A percentile compares a stretch with the other conserved stretches of the same genome.
phyloP scores from a whole-genome alignment of 306 rosid genomes.

The Clitoria ternatea region DNA sequence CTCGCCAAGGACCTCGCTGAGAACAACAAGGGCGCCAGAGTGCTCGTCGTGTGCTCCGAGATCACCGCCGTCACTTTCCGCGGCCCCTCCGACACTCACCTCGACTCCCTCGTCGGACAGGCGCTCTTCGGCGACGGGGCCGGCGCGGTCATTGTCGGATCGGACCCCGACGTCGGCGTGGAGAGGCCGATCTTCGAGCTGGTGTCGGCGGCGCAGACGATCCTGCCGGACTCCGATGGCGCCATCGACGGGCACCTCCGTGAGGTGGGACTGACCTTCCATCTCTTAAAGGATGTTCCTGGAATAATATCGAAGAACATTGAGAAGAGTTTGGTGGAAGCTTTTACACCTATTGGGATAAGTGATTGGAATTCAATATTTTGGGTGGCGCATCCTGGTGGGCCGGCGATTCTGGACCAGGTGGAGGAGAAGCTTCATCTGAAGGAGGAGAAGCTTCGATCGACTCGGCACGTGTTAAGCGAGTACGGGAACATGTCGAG shows the following conservation, averaged over 20 bases:
- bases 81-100: slow-evolving; percentile 51
- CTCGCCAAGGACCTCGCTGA: slow-evolving; percentile 60
- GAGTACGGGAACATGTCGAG: slow-evolving; percentile 65
- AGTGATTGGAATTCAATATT: slow-evolving; percentile 56
- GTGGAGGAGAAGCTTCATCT: slow-evolving; percentile 46
- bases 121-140: slow-evolving; percentile 64
- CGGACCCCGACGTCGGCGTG: slow-evolving; percentile 31
- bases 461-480: slow-evolving; percentile 41
- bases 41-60: slow-evolving; percentile 61
- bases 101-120: slow-evolving; percentile 51
- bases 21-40: slow-evolving; percentile 51
- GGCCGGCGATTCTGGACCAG: slow-evolving; percentile 60
- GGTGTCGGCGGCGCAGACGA: slow-evolving; percentile 44
- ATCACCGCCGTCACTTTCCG: slow-evolving; percentile 70
- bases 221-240: slow-evolving; percentile 49
- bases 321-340: slow-evolving; percentile 49
- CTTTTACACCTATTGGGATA: slow-evolving; percentile 46
- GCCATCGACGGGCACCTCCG: slow-evolving; percentile 56
- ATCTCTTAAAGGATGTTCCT: slow-evolving; percentile 49
- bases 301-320: slow-evolving; percentile 57
- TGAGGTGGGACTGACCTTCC: slow-evolving; percentile 56
- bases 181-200: slow-evolving; percentile 45
- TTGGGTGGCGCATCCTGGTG: slow-evolving; percentile 70
- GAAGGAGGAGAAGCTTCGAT: slow-evolving; percentile 37
- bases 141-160: slow-evolving; percentile 41